These are phyloP conservation scores for Fusarium agapanthi DNA, from an alignment of 2,329 filamentous ascomycete species.

Conservation along the genomic window DNA sequence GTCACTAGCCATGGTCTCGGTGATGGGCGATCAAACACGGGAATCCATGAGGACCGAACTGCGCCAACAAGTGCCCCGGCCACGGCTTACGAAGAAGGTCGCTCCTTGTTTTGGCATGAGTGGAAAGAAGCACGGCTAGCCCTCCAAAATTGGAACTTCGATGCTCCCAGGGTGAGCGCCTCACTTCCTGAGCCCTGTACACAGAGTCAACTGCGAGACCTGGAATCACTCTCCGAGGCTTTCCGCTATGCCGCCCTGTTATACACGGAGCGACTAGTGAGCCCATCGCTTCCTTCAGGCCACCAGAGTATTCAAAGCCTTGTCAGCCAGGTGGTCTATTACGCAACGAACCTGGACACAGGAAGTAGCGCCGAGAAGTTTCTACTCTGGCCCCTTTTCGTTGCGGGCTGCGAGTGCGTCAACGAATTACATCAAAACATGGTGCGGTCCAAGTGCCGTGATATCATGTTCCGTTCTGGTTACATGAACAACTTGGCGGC, in stretches of 20 bases:
- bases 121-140: slow-evolving; percentile 83
- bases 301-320: slow-evolving; percentile 84
- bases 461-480: slow-evolving; percentile 87
- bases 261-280: slow-evolving; percentile 87
- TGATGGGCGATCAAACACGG: slow-evolving; percentile 70
- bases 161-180: slow-evolving; percentile 60
- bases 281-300: slow-evolving; percentile 75
- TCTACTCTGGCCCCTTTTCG: slow-evolving; percentile 91
- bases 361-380: slow-evolving; percentile 83
- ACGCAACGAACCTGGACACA: slow-evolving; percentile 80
- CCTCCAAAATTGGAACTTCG: slow-evolving; percentile 84
- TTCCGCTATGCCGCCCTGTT: slow-evolving; percentile 90
- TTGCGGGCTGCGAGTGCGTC: slow-evolving; percentile 88
- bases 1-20: slow-evolving; percentile 68
- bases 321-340: slow-evolving; percentile 83
- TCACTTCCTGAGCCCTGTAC: slow-evolving; percentile 61
- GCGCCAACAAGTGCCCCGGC: slow-evolving; percentile 52
- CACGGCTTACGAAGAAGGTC: slow-evolving; percentile 64
- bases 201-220: slow-evolving; percentile 73
- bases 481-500: slow-evolving; percentile 94
- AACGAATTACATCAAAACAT: slow-evolving; percentile 80
- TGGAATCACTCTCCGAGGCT: slow-evolving; percentile 85
- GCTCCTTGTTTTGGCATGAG: slow-evolving; percentile 80
- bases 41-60: slow-evolving; percentile 64
- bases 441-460: slow-evolving; percentile 81